Conservation (phyloP, 1,139 yeast species). For the Saccharomyces pastorianus region DNA sequence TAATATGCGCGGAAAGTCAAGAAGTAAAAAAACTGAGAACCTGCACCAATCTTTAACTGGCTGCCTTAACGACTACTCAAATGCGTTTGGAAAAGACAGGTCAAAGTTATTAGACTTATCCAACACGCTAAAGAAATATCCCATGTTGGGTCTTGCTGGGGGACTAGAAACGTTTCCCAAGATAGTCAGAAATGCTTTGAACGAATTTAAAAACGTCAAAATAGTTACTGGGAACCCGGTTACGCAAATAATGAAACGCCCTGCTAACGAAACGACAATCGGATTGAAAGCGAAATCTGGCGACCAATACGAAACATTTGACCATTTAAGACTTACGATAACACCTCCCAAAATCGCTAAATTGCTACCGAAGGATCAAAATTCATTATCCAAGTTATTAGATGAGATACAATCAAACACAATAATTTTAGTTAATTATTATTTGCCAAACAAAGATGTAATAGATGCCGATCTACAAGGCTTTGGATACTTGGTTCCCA, state of each 20-base stretch:
- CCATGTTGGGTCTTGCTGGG: conserved; percentile 44
- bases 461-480: conserved; percentile 40
- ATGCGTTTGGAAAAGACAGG: conserved; percentile 32
- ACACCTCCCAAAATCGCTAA: conserved; percentile 35
- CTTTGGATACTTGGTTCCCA: conserved; percentile 86
- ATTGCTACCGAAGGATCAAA: conserved; percentile 13
- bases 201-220: conserved; percentile 36
- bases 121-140: conserved; percentile 37
- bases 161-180: conserved; percentile 51
- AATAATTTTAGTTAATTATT: conserved; percentile 55
- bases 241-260: conserved; percentile 4
- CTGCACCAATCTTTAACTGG: conserved; percentile 6
- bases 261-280: conserved; percentile 10
- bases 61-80: conserved; percentile 16
- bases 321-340: conserved; percentile 55
- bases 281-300: conserved; percentile 12
- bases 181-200: conserved; percentile 35
- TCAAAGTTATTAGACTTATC: conserved; percentile 36
- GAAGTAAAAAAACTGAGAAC: conserved; percentile 11
- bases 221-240: conserved; percentile 31
- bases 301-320: conserved; percentile 29
- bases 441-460: conserved; percentile 39
- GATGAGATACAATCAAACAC: conserved; percentile 41
- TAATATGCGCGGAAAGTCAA: conserved; percentile 10
- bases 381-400: conserved; percentile 24